phyloP scores from a whole-genome alignment of 2,329 filamentous ascomycete species.

The Colletotrichum abscissum region DNA sequence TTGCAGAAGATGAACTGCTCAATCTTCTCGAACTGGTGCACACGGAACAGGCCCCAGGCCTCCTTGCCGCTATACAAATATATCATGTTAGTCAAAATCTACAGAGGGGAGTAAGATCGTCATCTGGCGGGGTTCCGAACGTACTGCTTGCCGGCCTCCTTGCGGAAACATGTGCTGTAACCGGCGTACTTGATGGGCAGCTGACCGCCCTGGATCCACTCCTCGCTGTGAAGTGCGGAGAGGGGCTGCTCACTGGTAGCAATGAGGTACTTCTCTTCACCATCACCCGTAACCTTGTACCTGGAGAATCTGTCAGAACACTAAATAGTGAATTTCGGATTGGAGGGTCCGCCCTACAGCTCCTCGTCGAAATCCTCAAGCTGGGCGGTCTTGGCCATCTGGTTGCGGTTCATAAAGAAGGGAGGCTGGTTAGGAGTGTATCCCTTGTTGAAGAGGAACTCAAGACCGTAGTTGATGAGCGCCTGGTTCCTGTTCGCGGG shows the following conservation, averaged over 20 bases:
- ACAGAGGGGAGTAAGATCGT: background rate
- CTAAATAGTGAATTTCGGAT: background rate
- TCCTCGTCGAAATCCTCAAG: conserved; percentile 98
- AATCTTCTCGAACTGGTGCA: conserved; percentile 97
- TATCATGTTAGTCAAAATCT: background rate
- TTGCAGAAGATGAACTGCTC: conserved; percentile 86
- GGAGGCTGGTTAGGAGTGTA: conserved; percentile 69
- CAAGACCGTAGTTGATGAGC: conserved; percentile 92
- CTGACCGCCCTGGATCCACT: conserved; percentile 88
- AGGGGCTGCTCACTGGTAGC: conserved; percentile 90
- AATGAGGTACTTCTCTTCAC: conserved; percentile 83
- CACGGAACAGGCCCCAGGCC: conserved; percentile 97
- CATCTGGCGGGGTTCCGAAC: conserved; percentile 54
- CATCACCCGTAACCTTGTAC: conserved; percentile 94
- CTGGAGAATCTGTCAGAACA: background rate
- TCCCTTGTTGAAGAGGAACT: conserved; percentile 85
- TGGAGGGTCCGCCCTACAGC: conserved; percentile 52
- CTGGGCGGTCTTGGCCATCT: conserved; percentile 98
- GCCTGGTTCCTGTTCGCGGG: conserved; percentile 74
- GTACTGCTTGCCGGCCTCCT: conserved; percentile 84
- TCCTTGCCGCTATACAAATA: conserved; percentile 69
- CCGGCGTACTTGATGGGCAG: conserved; percentile 93
- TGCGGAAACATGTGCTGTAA: conserved; percentile 94
- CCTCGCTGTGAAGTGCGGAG: conserved; percentile 90
- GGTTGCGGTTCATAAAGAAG: conserved; percentile 59